A percentile compares a stretch with the other conserved stretches of the same genome.
These are phyloP conservation scores for Gilbertella persicaria DNA, from an alignment of 371 early-diverging fungal genomes.

Conservation along the genomic window DNA sequence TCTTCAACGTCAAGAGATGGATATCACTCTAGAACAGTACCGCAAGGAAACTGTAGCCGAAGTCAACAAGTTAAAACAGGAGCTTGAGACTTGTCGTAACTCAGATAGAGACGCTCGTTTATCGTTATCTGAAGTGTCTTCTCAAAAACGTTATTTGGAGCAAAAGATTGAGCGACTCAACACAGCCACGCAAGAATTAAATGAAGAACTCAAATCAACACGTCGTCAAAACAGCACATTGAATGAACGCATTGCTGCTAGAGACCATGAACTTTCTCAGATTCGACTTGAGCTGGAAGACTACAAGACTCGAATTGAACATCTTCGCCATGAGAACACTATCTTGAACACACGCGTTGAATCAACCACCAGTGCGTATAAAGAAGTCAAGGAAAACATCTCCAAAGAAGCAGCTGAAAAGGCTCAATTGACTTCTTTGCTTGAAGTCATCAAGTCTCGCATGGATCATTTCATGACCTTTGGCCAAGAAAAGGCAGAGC, in stretches of 20 bases:
- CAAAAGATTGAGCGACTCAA: background rate
- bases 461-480: constrained; percentile 2
- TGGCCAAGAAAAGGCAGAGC: background rate
- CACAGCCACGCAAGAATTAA: background rate
- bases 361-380: constrained; percentile 1
- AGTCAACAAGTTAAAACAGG: constrained; percentile 7
- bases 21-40: constrained; percentile 6
- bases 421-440: constrained; percentile 3
- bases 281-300: background rate
- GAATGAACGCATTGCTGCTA: background rate
- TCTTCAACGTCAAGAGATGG: constrained; percentile 8
- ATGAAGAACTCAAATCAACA: constrained; percentile 5
- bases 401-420: constrained; percentile 1
- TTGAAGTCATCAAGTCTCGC: constrained; percentile 9
- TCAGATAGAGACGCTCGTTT: constrained; percentile 3
- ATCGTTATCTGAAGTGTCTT: background rate
- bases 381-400: background rate
- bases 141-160: background rate
- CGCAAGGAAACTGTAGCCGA: constrained; percentile 5
- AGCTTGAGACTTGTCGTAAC: constrained; percentile 1
- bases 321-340: constrained; percentile 6
- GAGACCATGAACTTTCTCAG: background rate
- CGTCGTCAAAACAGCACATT: background rate
- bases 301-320: background rate
- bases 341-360: background rate